These are phyloP conservation scores for Solanum infundibuliforme DNA, from an alignment of 257 asterid genomes.

Conservation along the genomic window DNA sequence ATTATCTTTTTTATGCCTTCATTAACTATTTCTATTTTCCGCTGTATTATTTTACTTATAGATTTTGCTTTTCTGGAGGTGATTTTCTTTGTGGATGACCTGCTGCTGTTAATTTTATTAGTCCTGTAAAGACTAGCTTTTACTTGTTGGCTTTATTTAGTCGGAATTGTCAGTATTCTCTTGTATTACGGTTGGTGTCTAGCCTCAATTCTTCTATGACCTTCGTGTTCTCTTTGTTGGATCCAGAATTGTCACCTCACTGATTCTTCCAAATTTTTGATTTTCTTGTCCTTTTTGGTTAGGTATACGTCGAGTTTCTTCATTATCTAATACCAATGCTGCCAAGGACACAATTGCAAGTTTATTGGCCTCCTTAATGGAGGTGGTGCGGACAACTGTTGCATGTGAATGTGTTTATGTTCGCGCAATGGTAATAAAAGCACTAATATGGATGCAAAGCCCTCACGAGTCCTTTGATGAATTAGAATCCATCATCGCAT, in stretches of 20 bases:
- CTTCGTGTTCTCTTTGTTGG: neutral
- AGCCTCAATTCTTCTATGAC: neutral
- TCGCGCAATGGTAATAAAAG: constrained; percentile 97
- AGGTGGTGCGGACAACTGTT: constrained; percentile 94
- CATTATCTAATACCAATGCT: constrained; percentile 66
- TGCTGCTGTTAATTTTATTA: neutral
- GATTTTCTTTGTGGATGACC: neutral
- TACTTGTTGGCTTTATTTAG: neutral
- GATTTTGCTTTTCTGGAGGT: neutral
- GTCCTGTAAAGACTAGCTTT: neutral
- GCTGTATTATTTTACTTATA: neutral
- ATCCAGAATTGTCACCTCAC: neutral
- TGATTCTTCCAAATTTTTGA: neutral
- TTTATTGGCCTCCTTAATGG: constrained; percentile 91
- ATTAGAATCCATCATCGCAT: constrained; percentile 85
- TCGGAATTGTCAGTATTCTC: neutral
- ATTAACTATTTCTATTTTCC: neutral
- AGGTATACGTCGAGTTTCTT: constrained; percentile 64
- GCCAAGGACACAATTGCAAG: constrained; percentile 83
- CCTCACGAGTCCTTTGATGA: constrained; percentile 94
- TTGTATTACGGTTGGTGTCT: neutral
- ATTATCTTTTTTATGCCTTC: neutral
- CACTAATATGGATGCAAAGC: constrained; percentile 99
- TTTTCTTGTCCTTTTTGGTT: constrained; percentile 7
- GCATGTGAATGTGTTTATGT: constrained; percentile 99